These are phyloP conservation scores for Apiotrichum siamense DNA, from an alignment of 1,284 basidiomycete genomes.

Conservation along the genomic window DNA sequence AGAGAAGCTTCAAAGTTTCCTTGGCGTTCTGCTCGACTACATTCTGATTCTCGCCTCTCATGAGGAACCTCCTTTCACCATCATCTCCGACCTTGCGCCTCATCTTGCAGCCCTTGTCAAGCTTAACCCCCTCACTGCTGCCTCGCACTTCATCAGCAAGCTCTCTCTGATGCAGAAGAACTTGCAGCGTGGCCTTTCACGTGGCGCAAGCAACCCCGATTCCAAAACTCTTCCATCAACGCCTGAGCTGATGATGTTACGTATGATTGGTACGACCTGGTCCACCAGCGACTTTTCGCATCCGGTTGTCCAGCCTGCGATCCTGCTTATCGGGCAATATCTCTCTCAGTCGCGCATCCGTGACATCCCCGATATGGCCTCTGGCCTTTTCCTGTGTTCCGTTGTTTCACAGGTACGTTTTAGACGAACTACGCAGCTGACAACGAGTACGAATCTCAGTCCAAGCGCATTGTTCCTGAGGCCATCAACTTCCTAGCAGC, in stretches of 20 bases:
- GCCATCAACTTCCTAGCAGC: constrained; percentile 75
- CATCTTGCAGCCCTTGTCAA: constrained; percentile 75
- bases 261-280: constrained; percentile 77
- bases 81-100: constrained; percentile 64
- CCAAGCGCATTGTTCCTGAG: constrained; percentile 85
- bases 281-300: constrained; percentile 93
- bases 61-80: constrained; percentile 55
- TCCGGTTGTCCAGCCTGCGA: constrained; percentile 76
- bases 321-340: constrained; percentile 86
- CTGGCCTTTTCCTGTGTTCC: constrained; percentile 83
- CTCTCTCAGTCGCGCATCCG: constrained; percentile 78
- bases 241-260: constrained; percentile 74
- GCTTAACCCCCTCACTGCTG: constrained; percentile 72
- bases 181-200: constrained; percentile 72
- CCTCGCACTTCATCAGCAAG: constrained; percentile 75
- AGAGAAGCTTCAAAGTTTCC: constrained; percentile 76
- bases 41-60: constrained; percentile 69
- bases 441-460: constrained; percentile 71
- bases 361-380: constrained; percentile 65
- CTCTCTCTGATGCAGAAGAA: constrained; percentile 91
- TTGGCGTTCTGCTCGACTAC: constrained; percentile 84
- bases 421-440: background rate
- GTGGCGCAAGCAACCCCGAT: constrained; percentile 59
- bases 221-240: constrained; percentile 83
- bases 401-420: constrained; percentile 56